phyloP scores from a whole-genome alignment of 2,329 filamentous ascomycete genomes.

The Aureobasidium sp. region DNA sequence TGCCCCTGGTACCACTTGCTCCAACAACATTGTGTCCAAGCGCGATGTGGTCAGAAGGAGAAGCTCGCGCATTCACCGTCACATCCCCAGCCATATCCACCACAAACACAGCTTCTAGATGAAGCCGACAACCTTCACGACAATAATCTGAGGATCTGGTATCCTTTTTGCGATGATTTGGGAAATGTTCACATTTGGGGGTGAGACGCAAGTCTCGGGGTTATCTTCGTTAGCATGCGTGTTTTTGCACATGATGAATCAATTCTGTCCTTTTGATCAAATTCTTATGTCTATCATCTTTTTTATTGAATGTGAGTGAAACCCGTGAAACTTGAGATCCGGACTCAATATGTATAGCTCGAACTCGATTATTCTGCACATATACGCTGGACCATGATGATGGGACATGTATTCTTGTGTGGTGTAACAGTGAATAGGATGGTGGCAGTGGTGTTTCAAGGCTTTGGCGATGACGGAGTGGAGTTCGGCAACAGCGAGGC shows the following conservation, averaged over 20 bases:
- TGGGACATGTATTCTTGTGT: not conserved
- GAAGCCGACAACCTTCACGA: not conserved
- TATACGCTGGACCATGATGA: not conserved
- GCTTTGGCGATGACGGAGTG: slow-evolving; percentile 2
- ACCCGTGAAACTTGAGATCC: not conserved
- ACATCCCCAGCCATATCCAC: slow-evolving; percentile 6
- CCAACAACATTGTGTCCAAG: slow-evolving; percentile 26
- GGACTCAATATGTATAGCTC: not conserved
- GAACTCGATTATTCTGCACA: not conserved
- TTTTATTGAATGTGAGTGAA: not conserved
- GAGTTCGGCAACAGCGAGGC: not conserved
- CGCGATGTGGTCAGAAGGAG: slow-evolving; percentile 14
- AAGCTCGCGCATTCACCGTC: slow-evolving; percentile 16
- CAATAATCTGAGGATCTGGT: not conserved
- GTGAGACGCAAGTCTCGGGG: slow-evolving; percentile 5
- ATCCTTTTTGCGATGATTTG: not conserved
- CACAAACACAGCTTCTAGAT: slow-evolving; percentile 5
- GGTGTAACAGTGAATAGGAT: not conserved
- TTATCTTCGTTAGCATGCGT: not conserved
- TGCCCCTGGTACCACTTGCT: slow-evolving; percentile 34
- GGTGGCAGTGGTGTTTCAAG: not conserved
- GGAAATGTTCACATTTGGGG: not conserved
- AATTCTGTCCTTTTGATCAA: not conserved
- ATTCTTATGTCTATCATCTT: not conserved
- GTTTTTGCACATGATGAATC: not conserved